Conservation (phyloP, 2,329 filamentous ascomycete species). For the Ceratocystis smalleyi region DNA sequence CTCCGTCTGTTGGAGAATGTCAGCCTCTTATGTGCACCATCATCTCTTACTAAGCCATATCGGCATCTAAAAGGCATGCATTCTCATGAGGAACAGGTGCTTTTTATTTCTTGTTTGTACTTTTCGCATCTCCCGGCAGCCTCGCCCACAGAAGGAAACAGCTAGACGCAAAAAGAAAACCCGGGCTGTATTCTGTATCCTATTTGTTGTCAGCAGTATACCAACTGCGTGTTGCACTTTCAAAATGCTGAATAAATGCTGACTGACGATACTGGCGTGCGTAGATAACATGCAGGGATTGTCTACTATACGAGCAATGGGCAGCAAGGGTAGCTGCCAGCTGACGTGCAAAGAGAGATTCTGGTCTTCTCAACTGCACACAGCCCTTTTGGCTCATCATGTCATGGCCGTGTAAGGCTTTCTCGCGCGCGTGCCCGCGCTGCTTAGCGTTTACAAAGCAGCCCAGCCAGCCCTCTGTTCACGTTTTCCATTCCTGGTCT, state of each 20-base stretch:
- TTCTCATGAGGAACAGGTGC: neutral
- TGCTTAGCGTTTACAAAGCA: neutral
- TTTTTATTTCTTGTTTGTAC: neutral
- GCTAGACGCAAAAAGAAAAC: no score
- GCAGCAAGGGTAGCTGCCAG: neutral
- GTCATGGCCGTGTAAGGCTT: neutral
- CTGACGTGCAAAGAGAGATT: neutral
- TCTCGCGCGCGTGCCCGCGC: neutral
- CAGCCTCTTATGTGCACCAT: neutral
- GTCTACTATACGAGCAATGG: neutral
- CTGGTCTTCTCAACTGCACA: neutral
- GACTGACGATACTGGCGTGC: neutral
- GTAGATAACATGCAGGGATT: neutral
- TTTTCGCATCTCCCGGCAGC: neutral
- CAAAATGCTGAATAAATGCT: constrained; percentile 15
- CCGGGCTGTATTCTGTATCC: no score
- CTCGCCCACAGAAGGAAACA: no score
- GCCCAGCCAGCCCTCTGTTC: neutral
- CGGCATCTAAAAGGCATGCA: neutral
- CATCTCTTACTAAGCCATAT: neutral
- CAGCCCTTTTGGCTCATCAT: neutral
- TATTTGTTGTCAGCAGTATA: neutral
- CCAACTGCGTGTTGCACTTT: neutral
- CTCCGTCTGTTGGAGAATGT: neutral
- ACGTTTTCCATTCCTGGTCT: neutral